Evolutionary conservation across 805 yeast species (phyloP).

Genomic region (Wickerhamomyces kurtzmanii): DNA sequence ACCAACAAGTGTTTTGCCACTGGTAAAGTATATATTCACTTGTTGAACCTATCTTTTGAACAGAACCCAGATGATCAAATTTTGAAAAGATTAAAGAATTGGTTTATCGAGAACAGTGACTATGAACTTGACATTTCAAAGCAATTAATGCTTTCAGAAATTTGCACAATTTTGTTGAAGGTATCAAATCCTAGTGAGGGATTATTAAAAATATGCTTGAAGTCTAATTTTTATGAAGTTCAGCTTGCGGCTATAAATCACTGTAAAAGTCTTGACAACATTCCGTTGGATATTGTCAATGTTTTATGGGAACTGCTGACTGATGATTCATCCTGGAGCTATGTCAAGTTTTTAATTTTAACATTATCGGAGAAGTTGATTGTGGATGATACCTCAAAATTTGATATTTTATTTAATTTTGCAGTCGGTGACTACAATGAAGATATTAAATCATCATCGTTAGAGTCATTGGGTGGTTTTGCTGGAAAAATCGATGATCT

Average conservation of each 20-base stretch:
- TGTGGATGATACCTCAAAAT: no score
- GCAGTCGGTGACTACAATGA: slow-evolving; percentile 23
- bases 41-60: slow-evolving; percentile 9
- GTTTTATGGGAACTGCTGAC: no score
- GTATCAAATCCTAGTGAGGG: slow-evolving; percentile 11
- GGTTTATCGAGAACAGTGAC: slow-evolving; percentile 23
- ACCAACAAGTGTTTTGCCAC: slow-evolving; percentile 21
- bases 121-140: slow-evolving; percentile 35
- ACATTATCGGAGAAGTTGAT: no score
- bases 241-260: slow-evolving; percentile 30
- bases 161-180: slow-evolving; percentile 20
- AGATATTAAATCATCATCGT: slow-evolving; percentile 33
- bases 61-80: slow-evolving; percentile 3
- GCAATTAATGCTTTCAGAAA: slow-evolving; percentile 31
- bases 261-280: slow-evolving; percentile 8
- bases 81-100: slow-evolving; percentile 19
- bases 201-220: slow-evolving; percentile 23
- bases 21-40: slow-evolving; percentile 22
- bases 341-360: no score
- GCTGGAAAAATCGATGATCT: slow-evolving; percentile 15
- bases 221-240: slow-evolving; percentile 33
- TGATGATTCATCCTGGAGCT: no score
- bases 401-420: slow-evolving; percentile 2
- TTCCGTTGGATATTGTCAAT: no score
- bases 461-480: slow-evolving; percentile 43